Conservation (phyloP, 208 protist species). For the Kentomonas sorsogonicus region DNA sequence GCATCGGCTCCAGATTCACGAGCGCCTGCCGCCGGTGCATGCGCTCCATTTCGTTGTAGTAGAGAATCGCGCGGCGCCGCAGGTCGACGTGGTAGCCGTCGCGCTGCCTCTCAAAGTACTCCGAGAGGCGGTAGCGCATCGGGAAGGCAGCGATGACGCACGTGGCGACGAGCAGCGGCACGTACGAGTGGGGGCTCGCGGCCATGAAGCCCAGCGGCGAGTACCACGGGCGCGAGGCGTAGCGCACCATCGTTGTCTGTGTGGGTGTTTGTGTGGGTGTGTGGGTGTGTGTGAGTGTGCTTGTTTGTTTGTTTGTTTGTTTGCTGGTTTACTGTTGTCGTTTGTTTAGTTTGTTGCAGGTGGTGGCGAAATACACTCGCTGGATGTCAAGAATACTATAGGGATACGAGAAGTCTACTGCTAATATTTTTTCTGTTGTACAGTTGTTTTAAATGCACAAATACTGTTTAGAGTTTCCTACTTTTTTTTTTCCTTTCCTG, state of each 20-base stretch:
- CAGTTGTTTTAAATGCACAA: too few relatives aligned
- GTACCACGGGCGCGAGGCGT: conserved; percentile 82
- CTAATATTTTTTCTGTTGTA: too few relatives aligned
- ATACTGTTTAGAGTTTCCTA: too few relatives aligned
- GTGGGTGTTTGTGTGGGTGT: background rate
- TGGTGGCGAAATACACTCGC: too few relatives aligned
- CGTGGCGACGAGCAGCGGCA: conserved; percentile 29
- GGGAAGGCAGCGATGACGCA: conserved; percentile 41
- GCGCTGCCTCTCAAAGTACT: conserved; percentile 84
- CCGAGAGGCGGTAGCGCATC: conserved; percentile 73
- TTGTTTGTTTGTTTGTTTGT: too few relatives aligned
- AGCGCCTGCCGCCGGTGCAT: conserved; percentile 83
- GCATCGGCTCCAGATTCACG: conserved; percentile 61
- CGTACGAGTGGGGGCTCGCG: conserved; percentile 54
- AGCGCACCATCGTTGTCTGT: conserved; percentile 64
- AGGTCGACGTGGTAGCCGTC: conserved; percentile 69
- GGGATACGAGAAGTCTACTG: too few relatives aligned
- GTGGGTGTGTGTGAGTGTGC: conserved; percentile 10
- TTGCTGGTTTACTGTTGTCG: too few relatives aligned
- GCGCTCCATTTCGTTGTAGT: conserved; percentile 84
- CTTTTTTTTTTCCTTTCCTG: too few relatives aligned
- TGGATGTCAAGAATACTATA: too few relatives aligned
- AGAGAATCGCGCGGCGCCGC: conserved; percentile 69
- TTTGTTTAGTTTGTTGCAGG: too few relatives aligned
- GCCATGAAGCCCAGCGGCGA: conserved; percentile 83